Base-by-base conservation (phyloP, 805 yeast species). In the Wickerhamiella musiphila region DNA sequence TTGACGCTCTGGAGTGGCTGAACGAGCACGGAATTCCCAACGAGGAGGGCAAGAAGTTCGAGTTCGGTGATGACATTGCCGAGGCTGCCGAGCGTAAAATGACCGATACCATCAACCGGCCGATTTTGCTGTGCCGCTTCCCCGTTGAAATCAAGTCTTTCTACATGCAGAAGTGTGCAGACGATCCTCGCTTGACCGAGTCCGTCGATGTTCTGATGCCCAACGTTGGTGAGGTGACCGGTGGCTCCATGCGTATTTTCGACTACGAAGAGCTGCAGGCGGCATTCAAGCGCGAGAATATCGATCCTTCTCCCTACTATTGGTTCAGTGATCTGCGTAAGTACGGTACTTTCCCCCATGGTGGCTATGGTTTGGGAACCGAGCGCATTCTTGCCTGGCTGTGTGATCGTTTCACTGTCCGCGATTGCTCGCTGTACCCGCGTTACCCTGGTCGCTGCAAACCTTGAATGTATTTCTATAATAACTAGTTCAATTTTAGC, bases 31-130 rank as follows among this genome's bases (percentile, higher is more conserved):
- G 77, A 34, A 72, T 92, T 49, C 73, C 74, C 50, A 90, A 86
- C 69, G 98, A 90, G 64, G 94, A 86, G 9, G 95, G 90, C 41
- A 78, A 82, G 54, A 61, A 65, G 45, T 90, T 86, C 74, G 70
- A 77, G 60, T 90, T 90, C 46, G 99, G 99, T 57, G 99, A 90
- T 53, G 99, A 90, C 57, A 90, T 90, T 43, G 95, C 96, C 39
- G 99, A 90, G 63, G 98, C 98, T 35, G 98, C 95, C 37, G 99
- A 90, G 68, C 78, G 99, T 57, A 79, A 76, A 59, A 90, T 90
- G 99, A 82, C 94, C 21, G 99, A 90, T 56, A 69, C 78, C 37
- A 77, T 90, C 56, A 84, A 84, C 52, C 78, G 68, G 42, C 99
- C 99, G 43, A 84, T 90, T 46, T 66, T 90, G 46, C 73, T 90